Percentiles rank a stretch among this genome's conserved stretches.
Evolutionary conservation across 805 yeast species (phyloP).

Genomic region (Cyberlindnera japonica): DNA sequence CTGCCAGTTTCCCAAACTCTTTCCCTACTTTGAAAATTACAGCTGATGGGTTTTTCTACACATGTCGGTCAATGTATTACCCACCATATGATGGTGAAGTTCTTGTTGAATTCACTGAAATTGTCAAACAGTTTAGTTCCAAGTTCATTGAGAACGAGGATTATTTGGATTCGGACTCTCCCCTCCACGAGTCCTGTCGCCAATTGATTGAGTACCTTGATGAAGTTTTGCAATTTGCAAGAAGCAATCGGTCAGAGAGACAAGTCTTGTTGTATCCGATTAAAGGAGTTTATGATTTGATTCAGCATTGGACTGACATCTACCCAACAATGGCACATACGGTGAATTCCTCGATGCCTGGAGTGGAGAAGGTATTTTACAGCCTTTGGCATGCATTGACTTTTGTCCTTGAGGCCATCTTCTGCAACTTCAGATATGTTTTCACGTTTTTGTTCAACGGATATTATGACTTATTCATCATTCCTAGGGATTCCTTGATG

Average conservation of each 20-base stretch:
- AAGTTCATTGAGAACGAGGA: slow-evolving; percentile 10
- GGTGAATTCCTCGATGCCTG: slow-evolving; percentile 7
- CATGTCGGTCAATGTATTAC: slow-evolving; percentile 16
- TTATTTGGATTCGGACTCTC: slow-evolving; percentile 6
- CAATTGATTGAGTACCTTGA: slow-evolving; percentile 10
- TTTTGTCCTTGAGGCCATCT: slow-evolving; percentile 16
- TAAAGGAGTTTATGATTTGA: slow-evolving; percentile 10
- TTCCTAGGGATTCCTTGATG: slow-evolving; percentile 11
- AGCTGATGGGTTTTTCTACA: slow-evolving; percentile 22
- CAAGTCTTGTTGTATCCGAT: slow-evolving; percentile 21
- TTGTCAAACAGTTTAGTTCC: slow-evolving; percentile 18
- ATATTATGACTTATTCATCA: slow-evolving; percentile 13
- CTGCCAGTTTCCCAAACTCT: slow-evolving; percentile 15
- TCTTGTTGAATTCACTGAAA: slow-evolving; percentile 18
- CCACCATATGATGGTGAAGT: slow-evolving; percentile 21
- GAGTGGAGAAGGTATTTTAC: slow-evolving; percentile 17
- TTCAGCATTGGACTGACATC: slow-evolving; percentile 16
- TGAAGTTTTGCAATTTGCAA: slow-evolving; percentile 8
- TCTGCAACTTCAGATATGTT: slow-evolving; percentile 20
- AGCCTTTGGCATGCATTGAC: slow-evolving; percentile 18
- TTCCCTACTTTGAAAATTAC: slow-evolving; percentile 7
- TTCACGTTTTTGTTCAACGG: slow-evolving; percentile 24
- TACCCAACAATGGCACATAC: slow-evolving; percentile 17
- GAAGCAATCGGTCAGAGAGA: slow-evolving; percentile 7
- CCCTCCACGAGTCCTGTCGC: slow-evolving; percentile 3